These are phyloP conservation scores for Kodamaea plutei DNA, from an alignment of 1,139 yeast species.

Conservation along the genomic window DNA sequence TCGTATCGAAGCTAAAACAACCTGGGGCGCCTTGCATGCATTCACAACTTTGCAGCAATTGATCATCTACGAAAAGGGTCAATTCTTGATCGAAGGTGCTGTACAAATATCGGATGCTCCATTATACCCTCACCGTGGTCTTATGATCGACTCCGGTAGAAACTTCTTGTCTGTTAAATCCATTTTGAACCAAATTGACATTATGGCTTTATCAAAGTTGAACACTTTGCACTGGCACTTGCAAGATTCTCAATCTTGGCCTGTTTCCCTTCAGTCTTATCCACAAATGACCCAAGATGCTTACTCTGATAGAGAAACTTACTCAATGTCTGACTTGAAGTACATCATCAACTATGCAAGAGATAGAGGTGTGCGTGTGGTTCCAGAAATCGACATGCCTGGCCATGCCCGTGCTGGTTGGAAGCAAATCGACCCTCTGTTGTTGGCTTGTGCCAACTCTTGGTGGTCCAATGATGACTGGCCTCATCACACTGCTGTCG, in stretches of 20 bases:
- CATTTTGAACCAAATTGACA: conserved; percentile 37
- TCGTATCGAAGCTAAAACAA: conserved; percentile 28
- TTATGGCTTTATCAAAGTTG: conserved; percentile 40
- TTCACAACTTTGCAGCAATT: conserved; percentile 44
- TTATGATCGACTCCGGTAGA: conserved; percentile 43
- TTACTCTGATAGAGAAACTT: conserved; percentile 33
- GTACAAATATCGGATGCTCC: conserved; percentile 39
- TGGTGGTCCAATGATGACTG: conserved; percentile 30
- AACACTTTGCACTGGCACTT: conserved; percentile 47
- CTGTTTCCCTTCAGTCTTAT: conserved; percentile 29
- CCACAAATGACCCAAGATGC: conserved; percentile 46
- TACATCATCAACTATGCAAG: conserved; percentile 33
- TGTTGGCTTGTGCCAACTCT: conserved; percentile 33
- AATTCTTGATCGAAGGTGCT: conserved; percentile 28
- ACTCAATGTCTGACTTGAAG: conserved; percentile 29
- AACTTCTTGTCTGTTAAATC: conserved; percentile 32
- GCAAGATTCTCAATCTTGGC: conserved; percentile 47
- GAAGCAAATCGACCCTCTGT: conserved; percentile 29
- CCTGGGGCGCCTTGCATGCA: conserved; percentile 47
- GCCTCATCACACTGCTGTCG: conserved; percentile 31
- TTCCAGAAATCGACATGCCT: conserved; percentile 49
- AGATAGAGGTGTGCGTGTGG: conserved; percentile 38
- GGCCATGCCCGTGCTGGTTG: conserved; percentile 49
- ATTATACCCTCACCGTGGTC: conserved; percentile 40
- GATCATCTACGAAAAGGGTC: conserved; percentile 24